Conservation (phyloP, 805 yeast species). For the Blastobotrys americana region DNA sequence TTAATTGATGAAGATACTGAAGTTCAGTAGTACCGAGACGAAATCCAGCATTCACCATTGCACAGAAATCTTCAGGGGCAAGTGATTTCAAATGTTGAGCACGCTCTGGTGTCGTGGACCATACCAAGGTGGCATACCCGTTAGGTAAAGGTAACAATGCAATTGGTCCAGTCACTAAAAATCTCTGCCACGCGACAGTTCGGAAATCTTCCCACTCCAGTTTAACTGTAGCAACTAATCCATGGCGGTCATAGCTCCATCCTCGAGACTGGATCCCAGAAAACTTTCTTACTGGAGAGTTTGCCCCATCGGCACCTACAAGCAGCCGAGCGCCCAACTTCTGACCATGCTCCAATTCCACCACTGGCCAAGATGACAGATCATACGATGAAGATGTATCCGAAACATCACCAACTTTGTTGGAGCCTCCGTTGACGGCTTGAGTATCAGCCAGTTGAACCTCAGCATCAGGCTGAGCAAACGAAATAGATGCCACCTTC, state of each 20-base stretch:
- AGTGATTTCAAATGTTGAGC: constrained; percentile 55
- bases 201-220: constrained; percentile 65
- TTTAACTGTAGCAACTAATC: constrained; percentile 85
- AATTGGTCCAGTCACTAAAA: constrained; percentile 84
- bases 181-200: constrained; percentile 86
- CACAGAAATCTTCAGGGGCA: constrained; percentile 55
- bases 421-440: no score
- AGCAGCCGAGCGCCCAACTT: constrained; percentile 60
- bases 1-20: constrained; percentile 51
- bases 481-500: constrained; percentile 52
- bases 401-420: no score
- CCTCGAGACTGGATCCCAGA: constrained; percentile 83
- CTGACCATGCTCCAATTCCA: constrained; percentile 60
- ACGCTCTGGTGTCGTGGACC: constrained; percentile 79
- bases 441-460: no score
- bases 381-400: no score
- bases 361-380: constrained; percentile 61
- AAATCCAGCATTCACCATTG: constrained; percentile 78
- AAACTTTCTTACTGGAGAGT: constrained; percentile 81
- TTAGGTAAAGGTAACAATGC: constrained; percentile 87
- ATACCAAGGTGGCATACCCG: constrained; percentile 82
- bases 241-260: constrained; percentile 83
- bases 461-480: constrained; percentile 19
- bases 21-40: constrained; percentile 72
- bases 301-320: constrained; percentile 93